Evolutionary conservation across 2,329 filamentous ascomycete genomes (phyloP).

Genomic region (Phaeomoniella chlamydospora): DNA sequence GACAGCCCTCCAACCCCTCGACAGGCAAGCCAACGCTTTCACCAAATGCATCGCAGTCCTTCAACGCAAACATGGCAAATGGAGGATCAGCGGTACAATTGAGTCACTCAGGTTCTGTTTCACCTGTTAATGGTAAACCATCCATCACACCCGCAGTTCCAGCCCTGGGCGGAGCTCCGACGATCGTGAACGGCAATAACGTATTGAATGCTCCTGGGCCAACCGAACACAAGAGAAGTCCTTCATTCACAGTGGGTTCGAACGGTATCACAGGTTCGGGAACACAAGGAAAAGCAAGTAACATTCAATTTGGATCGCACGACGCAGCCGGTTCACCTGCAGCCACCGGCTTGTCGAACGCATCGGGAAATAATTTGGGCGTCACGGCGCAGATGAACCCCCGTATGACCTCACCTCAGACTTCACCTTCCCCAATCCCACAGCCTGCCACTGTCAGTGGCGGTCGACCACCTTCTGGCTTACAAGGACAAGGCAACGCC

Average conservation of each 20-base stretch:
- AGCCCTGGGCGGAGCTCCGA: conserved; percentile 38
- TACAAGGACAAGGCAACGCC: conserved; percentile 56
- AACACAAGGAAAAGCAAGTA: conserved; percentile 39
- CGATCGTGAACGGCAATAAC: conserved; percentile 52
- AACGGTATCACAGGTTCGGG: conserved; percentile 58
- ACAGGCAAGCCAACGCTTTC: conserved; percentile 7
- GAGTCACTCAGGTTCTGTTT: conserved; percentile 6
- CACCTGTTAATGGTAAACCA: conserved; percentile 18
- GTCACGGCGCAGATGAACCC: conserved; percentile 48
- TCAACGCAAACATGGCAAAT: conserved; percentile 12
- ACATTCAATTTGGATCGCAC: conserved; percentile 48
- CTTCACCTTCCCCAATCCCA: conserved; percentile 86
- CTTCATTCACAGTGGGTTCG: conserved; percentile 81
- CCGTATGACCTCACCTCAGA: conserved; percentile 66
- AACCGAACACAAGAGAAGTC: conserved; percentile 67
- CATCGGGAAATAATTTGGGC: conserved; percentile 23
- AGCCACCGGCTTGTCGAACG: conserved; percentile 32
- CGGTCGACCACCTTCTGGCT: conserved; percentile 62
- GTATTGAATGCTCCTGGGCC: conserved; percentile 26
- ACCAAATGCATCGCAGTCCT: conserved; percentile 14
- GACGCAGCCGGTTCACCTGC: conserved; percentile 46
- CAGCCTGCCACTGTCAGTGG: conserved; percentile 73
- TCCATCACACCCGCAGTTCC: conserved; percentile 48
- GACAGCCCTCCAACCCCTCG: conserved; percentile 5
- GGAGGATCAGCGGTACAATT: conserved; percentile 11